Base-by-base conservation (phyloP, 108 stramenopile genomes). In the Cyclostephanos invisitatus region DNA sequence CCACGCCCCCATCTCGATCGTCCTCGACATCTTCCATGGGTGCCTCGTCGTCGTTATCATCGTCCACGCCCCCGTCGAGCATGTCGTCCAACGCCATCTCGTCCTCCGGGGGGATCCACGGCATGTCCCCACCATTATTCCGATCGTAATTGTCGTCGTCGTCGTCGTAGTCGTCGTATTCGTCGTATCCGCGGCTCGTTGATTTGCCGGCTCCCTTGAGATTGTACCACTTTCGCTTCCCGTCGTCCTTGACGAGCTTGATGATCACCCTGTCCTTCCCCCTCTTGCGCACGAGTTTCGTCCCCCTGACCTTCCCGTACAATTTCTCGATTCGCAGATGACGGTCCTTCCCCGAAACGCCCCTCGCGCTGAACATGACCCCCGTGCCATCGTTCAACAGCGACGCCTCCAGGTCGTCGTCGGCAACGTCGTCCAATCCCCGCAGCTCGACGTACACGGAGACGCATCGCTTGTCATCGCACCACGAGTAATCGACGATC, bases 201-300 rank as follows among this genome's bases (percentile, higher is more conserved):
- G 44, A 40, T 8, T 3, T 17, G 14, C 44, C 15, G 12, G 15
- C 44, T 1, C 17, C 15, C 44, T 46, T 46, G 44, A 46, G 44
- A 46, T 46, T 46, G 44, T 46, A 46, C 44, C 44, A 46, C 44
- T 14, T 46, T 0, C 44, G 44, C 44, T 46, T 46, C 44, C 17
- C 44, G 44, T 46, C 44, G 44, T 46, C 44, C 44, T 46, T 46
- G 44, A 46, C 44, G 44, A 46, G 44, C 44, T 46, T 46, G 44
- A 46, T 46, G 44, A 46, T 15, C 1, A 46, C 44, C 44, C 1
- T 46, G 44, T 46, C 44, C 44, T 46, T 14, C 12, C 44, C 44
- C 14, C 0, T 15, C 15, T 46, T 46, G 11, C 44, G 44, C 14
- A 46, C 44, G 44, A 46, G 44, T 15, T 46, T 46, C 2, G 14